These are phyloP conservation scores for Leccinum ponderosum DNA, from an alignment of 1,284 basidiomycete species.

Conservation along the genomic window DNA sequence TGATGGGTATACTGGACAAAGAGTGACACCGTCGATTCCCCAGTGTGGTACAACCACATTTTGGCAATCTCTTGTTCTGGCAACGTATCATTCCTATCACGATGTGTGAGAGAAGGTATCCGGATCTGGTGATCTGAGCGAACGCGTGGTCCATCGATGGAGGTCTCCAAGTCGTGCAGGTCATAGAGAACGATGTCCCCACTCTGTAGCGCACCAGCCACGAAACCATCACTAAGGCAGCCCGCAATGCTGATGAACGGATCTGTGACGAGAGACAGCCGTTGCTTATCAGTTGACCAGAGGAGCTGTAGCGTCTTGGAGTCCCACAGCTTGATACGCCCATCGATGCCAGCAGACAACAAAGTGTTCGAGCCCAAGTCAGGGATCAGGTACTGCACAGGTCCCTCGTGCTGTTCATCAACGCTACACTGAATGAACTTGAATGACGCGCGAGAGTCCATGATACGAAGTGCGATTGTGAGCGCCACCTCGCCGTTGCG, in stretches of 20 bases:
- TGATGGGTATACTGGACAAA: conserved; percentile 49
- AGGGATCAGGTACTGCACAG: conserved; percentile 56
- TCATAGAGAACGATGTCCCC: conserved; percentile 60
- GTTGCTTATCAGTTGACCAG: conserved; percentile 57
- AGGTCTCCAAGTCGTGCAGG: conserved; percentile 30
- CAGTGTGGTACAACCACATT: conserved; percentile 18
- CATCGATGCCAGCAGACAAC: conserved; percentile 61
- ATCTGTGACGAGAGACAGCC: conserved; percentile 41
- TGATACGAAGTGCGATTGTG: conserved; percentile 55
- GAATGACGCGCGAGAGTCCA: conserved; percentile 54
- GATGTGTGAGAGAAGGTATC: conserved; percentile 29
- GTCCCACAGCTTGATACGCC: conserved; percentile 73
- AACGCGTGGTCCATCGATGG: conserved; percentile 13
- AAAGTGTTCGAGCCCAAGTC: conserved; percentile 40
- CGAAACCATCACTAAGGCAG: conserved; percentile 42
- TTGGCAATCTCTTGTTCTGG: conserved; percentile 14
- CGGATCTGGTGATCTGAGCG: conserved; percentile 23
- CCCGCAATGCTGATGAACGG: conserved; percentile 51
- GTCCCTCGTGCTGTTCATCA: conserved; percentile 59
- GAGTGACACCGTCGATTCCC: conserved; percentile 17
- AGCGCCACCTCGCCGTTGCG: conserved; percentile 69
- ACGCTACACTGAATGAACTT: conserved; percentile 49
- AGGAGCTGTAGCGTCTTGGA: conserved; percentile 50
- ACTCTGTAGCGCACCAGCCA: conserved; percentile 51
- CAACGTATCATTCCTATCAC: conserved; percentile 20